phyloP scores from a whole-genome alignment of 225 moss, liverwort and hornwort genomes.

The Physcomitrellopsis africana region DNA sequence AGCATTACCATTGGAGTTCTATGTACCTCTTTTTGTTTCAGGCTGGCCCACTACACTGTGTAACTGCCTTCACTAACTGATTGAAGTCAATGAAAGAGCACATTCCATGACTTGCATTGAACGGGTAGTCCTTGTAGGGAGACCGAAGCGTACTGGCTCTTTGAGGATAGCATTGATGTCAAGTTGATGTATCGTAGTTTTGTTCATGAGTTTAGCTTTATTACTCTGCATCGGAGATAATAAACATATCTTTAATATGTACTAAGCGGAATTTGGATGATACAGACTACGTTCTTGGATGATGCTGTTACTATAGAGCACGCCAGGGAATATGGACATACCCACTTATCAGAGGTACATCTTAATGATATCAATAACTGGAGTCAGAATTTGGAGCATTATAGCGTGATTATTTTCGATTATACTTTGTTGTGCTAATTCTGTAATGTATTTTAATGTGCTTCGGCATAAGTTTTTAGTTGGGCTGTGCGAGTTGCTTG shows the following conservation, averaged over 20 bases:
- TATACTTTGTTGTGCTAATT: neutral
- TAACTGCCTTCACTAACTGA: too few species aligned
- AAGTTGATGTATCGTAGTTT: neutral
- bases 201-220: neutral
- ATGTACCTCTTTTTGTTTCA: too few species aligned
- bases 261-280: neutral
- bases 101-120: too few species aligned
- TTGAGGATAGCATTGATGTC: too few species aligned
- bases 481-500: conserved; percentile 3
- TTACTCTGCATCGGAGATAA: neutral
- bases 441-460: conserved; percentile 1
- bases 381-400: neutral
- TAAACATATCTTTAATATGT: neutral
- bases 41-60: too few species aligned
- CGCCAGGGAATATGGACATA: conserved; percentile 87
- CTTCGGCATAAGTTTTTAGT: neutral
- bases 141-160: too few species aligned
- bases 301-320: conserved; percentile 69
- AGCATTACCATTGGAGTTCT: too few species aligned
- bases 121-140: too few species aligned
- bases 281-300: conserved; percentile 88
- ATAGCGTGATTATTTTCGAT: neutral
- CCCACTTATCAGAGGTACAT: conserved; percentile 81
- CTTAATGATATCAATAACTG: neutral
- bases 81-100: too few species aligned